Percentiles rank a stretch among this genome's conserved stretches.
These are phyloP conservation scores for Saksenaea vasiformis DNA, from an alignment of 371 early-diverging fungal species.

Conservation along the genomic window DNA sequence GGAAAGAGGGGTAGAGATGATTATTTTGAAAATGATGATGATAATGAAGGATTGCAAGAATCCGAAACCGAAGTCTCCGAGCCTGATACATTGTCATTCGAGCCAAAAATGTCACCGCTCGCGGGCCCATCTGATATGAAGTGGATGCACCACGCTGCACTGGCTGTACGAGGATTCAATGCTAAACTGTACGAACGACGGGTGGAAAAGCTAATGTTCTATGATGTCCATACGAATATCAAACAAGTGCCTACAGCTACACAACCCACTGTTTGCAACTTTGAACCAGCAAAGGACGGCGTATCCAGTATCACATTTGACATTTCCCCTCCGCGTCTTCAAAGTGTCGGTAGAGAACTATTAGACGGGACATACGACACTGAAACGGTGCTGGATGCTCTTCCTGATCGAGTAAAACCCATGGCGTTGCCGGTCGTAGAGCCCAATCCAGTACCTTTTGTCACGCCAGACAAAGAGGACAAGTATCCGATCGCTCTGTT, in stretches of 20 bases:
- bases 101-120: not conserved
- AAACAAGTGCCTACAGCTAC: conserved; percentile 62
- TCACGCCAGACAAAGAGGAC: conserved; percentile 23
- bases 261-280: conserved; percentile 43
- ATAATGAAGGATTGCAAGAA: not conserved
- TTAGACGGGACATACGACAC: not conserved
- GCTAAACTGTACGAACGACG: conserved; percentile 46
- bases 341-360: not conserved
- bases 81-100: conserved; percentile 9
- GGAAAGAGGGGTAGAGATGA: conserved; percentile 82
- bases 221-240: conserved; percentile 74
- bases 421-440: conserved; percentile 7
- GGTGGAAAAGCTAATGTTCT: conserved; percentile 52
- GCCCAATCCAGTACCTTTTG: conserved; percentile 12
- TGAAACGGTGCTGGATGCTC: not conserved
- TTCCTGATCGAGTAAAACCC: conserved; percentile 9
- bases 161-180: conserved; percentile 56
- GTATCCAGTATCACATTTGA: not conserved
- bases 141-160: conserved; percentile 59
- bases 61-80: conserved; percentile 17
- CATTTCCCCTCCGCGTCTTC: not conserved
- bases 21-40: conserved; percentile 62
- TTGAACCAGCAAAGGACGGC: conserved; percentile 15
- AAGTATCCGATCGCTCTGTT: conserved; percentile 51
- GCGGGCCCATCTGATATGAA: conserved; percentile 15